These are phyloP conservation scores for Penicillium diatomitis DNA, from an alignment of 495 filamentous ascomycete species.

Conservation along the genomic window DNA sequence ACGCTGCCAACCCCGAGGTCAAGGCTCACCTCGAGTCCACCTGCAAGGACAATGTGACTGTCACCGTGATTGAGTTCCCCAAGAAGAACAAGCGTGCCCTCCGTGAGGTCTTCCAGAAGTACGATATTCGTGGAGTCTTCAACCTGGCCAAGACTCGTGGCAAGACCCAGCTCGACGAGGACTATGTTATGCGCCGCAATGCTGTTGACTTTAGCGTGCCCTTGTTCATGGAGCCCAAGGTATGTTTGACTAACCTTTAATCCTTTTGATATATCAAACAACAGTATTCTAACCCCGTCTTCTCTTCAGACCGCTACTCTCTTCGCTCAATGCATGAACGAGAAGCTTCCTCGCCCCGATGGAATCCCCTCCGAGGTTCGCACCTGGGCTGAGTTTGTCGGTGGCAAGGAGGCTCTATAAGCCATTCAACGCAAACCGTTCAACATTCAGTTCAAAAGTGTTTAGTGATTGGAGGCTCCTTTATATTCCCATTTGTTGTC, in stretches of 20 bases:
- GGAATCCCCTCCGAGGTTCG: slow-evolving; percentile 84
- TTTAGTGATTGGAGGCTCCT: too few relatives aligned
- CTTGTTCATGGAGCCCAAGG: slow-evolving; percentile 98
- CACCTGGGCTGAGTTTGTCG: slow-evolving; percentile 90
- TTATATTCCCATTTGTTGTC: too few relatives aligned
- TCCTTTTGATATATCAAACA: too few relatives aligned
- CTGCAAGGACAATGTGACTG: slow-evolving; percentile 52
- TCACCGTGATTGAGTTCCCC: slow-evolving; percentile 95
- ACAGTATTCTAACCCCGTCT: slow-evolving; percentile 2
- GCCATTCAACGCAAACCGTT: slow-evolving; percentile 9
- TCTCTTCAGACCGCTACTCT: slow-evolving; percentile 73
- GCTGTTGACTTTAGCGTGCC: slow-evolving; percentile 97
- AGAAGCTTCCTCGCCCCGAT: slow-evolving; percentile 76
- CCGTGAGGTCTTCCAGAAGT: slow-evolving; percentile 93
- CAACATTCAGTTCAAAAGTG: slow-evolving; percentile 16
- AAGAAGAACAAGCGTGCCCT: slow-evolving; percentile 92
- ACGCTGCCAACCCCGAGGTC: slow-evolving; percentile 69
- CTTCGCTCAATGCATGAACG: slow-evolving; percentile 91
- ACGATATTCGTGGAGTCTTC: slow-evolving; percentile 92
- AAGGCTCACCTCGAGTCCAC: slow-evolving; percentile 72
- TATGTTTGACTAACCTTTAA: slow-evolving; percentile 34
- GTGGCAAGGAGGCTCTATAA: slow-evolving; percentile 85
- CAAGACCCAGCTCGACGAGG: slow-evolving; percentile 79
- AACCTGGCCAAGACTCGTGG: slow-evolving; percentile 80
- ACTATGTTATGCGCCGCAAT: slow-evolving; percentile 97